Percentiles rank a stretch among this genome's conserved stretches.
Conservation (phyloP, 805 yeast species). For the Tetrapisispora taiwanensis region DNA sequence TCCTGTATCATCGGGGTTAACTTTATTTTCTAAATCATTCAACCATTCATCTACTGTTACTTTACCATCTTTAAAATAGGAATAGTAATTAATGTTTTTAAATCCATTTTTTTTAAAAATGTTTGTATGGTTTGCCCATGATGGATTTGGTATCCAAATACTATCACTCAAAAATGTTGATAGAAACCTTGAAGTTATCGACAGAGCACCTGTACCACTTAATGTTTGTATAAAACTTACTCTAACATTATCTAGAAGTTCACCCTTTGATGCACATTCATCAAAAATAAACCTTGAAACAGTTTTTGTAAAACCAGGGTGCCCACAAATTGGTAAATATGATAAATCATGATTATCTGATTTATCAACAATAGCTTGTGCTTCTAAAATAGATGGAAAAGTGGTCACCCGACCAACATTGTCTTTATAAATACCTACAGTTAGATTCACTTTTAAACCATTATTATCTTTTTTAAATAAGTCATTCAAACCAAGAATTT, state of each 20-base stretch:
- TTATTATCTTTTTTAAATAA: conserved; percentile 59
- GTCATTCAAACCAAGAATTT: conserved; percentile 71
- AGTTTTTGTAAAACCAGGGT: conserved; percentile 50
- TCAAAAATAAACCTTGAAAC: conserved; percentile 68
- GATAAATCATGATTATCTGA: conserved; percentile 52
- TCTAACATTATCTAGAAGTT: conserved; percentile 48
- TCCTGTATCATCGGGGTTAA: conserved; percentile 43
- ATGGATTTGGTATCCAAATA: conserved; percentile 72
- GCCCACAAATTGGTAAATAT: conserved; percentile 62
- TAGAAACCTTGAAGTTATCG: conserved; percentile 74
- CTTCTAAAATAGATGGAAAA: conserved; percentile 23
- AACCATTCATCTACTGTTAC: conserved; percentile 59
- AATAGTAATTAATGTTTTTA: conserved; percentile 43
- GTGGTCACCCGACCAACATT: conserved; percentile 48
- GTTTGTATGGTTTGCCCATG: conserved; percentile 90
- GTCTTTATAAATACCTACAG: conserved; percentile 74
- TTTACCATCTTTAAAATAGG: conserved; percentile 64
- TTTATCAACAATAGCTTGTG: conserved; percentile 26
- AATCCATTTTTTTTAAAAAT: conserved; percentile 71
- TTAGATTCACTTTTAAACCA: conserved; percentile 42
- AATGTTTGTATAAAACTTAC: conserved; percentile 81
- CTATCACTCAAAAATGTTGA: conserved; percentile 34
- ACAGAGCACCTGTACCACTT: conserved; percentile 91
- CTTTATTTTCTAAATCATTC: conserved; percentile 36
- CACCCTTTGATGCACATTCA: conserved; percentile 39